Evolutionary conservation across 192 early-diverging fungal species (phyloP), one percentile per base, ranked within the genome.

Genomic region (Entomortierella lignicola): DNA sequence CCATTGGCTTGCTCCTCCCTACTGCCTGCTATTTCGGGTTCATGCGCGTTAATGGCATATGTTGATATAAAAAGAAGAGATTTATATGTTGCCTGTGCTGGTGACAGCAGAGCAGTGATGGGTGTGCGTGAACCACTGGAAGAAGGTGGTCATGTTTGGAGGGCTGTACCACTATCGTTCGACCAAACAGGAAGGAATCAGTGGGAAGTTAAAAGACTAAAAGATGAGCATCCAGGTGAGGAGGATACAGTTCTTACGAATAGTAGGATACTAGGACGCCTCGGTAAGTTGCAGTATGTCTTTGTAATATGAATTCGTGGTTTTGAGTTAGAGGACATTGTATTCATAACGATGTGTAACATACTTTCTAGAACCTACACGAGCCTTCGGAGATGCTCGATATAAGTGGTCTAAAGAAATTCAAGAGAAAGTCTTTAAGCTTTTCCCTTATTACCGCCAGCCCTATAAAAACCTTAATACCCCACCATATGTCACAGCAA

Each of bases 401-500:
- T 94, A 89, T 82, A 91, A 93, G 82, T 92, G 92, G 92, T 71
- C 90, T 43, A 82, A 86, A 58, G 64, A 79, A 37, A 85, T 88
- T 71, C 88, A 91, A 58, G 85, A 85, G 32, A 61, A 81, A 60
- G 60, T 84, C 39, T 83, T 84, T 54, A 72, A 85, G 31, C 71
- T 84, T n/a, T 83, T 86, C 34, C 81, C 85, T 11, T 81, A 77
- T 27, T 77, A 81, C 51, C 86, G 82, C 20, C 66, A 77, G 8
- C 83, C 87, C 20, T 86, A 81, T 11, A 69, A 60, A 0, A 63
- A 88, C 44, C 87, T 85, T 63, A 75, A 68, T 0, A 88, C 94
- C 13, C 92, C 91, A 27, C 91, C 93, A 4, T 94, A 94, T 57
- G 84, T 95, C 17, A 92, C 90, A 26, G 93, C 94, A 1, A 85